Evolutionary conservation across 208 protist species (phyloP).

Genomic region (Acanthamoeba rhysodes): DNA sequence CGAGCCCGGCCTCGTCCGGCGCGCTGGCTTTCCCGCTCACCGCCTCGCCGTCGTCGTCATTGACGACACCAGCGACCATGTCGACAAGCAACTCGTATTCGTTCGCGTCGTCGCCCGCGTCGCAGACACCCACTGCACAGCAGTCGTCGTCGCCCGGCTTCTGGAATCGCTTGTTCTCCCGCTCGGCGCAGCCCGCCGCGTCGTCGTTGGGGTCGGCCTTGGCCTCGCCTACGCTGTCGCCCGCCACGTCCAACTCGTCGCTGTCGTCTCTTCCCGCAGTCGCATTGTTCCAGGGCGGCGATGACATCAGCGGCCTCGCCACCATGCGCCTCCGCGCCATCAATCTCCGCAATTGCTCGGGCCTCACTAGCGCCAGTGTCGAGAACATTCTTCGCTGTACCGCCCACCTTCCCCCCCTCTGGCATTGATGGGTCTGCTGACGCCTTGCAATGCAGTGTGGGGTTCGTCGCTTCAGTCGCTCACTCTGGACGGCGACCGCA

Average conservation of each 20-base stretch:
- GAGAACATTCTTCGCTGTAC: conserved; percentile 8
- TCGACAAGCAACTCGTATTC: conserved; percentile 9
- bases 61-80: no score
- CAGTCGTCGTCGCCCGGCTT: not conserved
- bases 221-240: not conserved
- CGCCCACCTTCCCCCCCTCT: not conserved
- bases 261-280: not conserved
- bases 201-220: not conserved
- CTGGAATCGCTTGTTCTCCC: conserved; percentile 7
- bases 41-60: no score
- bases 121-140: not conserved
- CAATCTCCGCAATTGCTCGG: conserved; percentile 8
- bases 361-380: not conserved
- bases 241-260: not conserved
- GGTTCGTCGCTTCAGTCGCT: not conserved
- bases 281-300: not conserved
- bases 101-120: not conserved
- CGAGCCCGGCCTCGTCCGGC: no score
- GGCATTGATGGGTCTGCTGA: not conserved
- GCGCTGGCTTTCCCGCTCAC: not conserved
- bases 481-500: not conserved
- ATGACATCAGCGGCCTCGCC: not conserved
- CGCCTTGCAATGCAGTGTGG: not conserved
- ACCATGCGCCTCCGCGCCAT: not conserved
- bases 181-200: not conserved